Percentiles rank a stretch among this genome's conserved stretches.
phyloP scores from a whole-genome alignment of 176 grass and related monocot genomes.

The Avena sativa region DNA sequence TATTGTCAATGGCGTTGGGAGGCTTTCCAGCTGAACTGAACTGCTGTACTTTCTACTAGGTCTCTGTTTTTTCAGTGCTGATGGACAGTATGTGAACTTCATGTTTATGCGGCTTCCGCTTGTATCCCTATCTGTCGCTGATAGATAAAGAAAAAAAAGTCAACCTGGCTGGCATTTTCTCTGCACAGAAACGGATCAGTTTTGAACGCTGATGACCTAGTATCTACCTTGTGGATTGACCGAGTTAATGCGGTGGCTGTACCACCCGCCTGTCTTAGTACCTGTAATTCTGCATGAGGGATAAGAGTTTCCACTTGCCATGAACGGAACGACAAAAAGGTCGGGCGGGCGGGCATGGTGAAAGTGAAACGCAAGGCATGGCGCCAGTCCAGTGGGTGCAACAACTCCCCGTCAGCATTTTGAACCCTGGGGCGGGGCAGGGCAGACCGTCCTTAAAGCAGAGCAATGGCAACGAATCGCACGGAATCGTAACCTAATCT shows the following conservation, averaged over 20 bases:
- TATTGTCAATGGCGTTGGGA: neutral
- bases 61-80: conserved; percentile 21
- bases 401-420: conserved; percentile 42
- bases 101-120: too few relatives aligned
- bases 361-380: conserved; percentile 15
- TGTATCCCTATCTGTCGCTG: too few relatives aligned
- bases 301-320: neutral
- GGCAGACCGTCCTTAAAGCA: conserved; percentile 41
- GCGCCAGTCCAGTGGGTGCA: conserved; percentile 58
- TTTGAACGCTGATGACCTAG: neutral
- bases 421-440: neutral
- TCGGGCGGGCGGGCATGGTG: neutral
- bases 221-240: neutral
- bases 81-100: neutral
- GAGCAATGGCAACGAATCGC: neutral
- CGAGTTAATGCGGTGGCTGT: neutral
- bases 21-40: conserved; percentile 32
- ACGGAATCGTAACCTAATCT: conserved; percentile 69
- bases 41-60: conserved; percentile 9
- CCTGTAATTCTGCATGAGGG: neutral
- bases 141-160: too few relatives aligned
- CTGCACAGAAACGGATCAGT: neutral
- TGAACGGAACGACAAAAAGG: neutral
- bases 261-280: neutral
- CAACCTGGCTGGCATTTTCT: neutral